Evolutionary conservation across 2,329 filamentous ascomycete species (phyloP), one percentile per base, ranked within the genome.

Genomic region (Spiromastix sp.): DNA sequence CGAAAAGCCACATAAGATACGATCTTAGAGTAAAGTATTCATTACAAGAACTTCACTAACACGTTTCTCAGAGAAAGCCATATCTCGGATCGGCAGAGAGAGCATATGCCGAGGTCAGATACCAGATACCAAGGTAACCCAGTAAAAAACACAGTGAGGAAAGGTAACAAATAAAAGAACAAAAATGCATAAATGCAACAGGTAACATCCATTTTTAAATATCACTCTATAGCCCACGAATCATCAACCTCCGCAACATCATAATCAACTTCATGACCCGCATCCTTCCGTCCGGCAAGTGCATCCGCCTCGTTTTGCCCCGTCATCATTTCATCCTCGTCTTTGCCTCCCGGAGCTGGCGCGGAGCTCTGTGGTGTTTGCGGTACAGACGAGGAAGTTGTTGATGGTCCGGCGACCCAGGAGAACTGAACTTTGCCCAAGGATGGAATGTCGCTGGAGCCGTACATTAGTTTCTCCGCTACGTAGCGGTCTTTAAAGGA

Each of bases 381-480:
- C 4, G 12, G 30, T 13, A 42, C 19, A 7, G 45, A 21, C 4
- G 42, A 18, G 1, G 45, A 32, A n/a, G 46, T 20, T 6, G 46
- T 32, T 13, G 55, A 46, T 1, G 52, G 54, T 18, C 61, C 61
- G 22, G 63, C 52, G n/a, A 71, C 55, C 74, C 74, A 78, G 2
- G 61, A 56, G 27, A 76, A 55, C 30, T 75, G 68, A 17, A 74
- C 60, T 28, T 69, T 66, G 18, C 70, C 71, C 5, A 74, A 58
- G 2, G 63, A 59, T 1, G 70, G 69, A 31, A 75, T 70, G 4
- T 60, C 51, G 38, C 56, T 52, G 1, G 63, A 48, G 6, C 65
- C 56, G 39, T 63, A 63, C 49, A 71, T 62, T 43, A 73, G 70
- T 42, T 63, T 68, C 47, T 78, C 73, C 4, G 71, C 74, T 31